Evolutionary conservation across 1,139 yeast genomes (phyloP), one percentile per base, ranked within the genome.

Genomic region (Hansenula sp.): DNA sequence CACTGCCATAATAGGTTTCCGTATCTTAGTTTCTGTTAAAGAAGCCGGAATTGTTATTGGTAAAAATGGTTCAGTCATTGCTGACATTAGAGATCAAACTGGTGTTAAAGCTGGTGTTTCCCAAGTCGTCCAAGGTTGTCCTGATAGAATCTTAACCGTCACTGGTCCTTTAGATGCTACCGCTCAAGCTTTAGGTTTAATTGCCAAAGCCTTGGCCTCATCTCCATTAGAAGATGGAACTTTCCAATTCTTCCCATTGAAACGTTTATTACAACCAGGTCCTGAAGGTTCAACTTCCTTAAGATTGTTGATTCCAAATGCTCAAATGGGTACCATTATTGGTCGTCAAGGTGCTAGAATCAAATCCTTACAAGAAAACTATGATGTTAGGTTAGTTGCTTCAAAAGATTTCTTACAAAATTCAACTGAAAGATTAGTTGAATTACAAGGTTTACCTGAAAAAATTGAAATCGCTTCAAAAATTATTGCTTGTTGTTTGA

Each of bases 11-110:
- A 68, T 78, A 46, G 79, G 79, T 46, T 76, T 71, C 60, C 74
- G 96, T 53, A 78, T 90, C 2, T 71, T 90, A 37, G 88, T 90
- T 19, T 80, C 94, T 12, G 80, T 94, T 45, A 86, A 85, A 61
- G 97, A 90, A 65, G 91, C 96, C 13, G 96, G 96, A 17, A 86
- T 91, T 50, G 80, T 90, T 50, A 90, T 90, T 58, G 97, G 97
- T 39, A 87, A 86, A 57, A 84, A 81, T 54, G 97, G 97, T 37
- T 74, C 77, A 47, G 87, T 85, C 43, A 90, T 90, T 49, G 87
- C 91, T 47, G 77, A 79, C 31, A 80, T 90, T 43, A 75, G 96
- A 53, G 90, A 80, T 40, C 78, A 77, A 50, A 87, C 94, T 36
- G 79, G 79, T 46, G 91, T 93, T 49, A 87, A 85, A 62, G 96